Conservation (phyloP, 306 rosid species). For the Rosa persica region DNA sequence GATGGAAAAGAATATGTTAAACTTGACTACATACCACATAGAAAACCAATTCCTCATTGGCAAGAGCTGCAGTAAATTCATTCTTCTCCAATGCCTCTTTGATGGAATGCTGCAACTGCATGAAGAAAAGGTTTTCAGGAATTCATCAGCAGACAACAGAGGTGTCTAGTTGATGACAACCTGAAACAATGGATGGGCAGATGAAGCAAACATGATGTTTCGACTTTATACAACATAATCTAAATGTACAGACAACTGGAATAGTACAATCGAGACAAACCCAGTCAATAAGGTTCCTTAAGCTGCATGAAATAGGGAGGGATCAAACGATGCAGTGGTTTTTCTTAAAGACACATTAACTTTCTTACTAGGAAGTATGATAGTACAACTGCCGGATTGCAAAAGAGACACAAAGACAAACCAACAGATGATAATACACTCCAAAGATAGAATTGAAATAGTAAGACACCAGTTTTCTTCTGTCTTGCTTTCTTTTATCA, state of each 20-base stretch:
- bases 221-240: neutral
- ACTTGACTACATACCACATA: slow-evolving; percentile 53
- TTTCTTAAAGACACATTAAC: neutral
- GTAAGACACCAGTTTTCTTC: neutral
- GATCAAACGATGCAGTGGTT: neutral
- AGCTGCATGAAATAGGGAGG: neutral
- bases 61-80: slow-evolving; percentile 58
- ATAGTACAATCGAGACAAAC: neutral
- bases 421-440: neutral
- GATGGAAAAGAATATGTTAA: neutral
- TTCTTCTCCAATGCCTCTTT: slow-evolving; percentile 63
- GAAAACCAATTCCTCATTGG: slow-evolving; percentile 67
- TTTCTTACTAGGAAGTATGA: neutral
- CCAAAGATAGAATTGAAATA: neutral
- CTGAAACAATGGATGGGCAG: neutral
- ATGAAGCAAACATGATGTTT: neutral
- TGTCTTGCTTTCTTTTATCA: neutral
- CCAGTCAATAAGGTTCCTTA: neutral
- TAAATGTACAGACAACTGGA: neutral
- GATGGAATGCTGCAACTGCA: slow-evolving; percentile 75
- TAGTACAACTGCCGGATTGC: neutral
- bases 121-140: slow-evolving; percentile 10
- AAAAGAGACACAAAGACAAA: neutral
- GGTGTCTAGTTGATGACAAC: neutral
- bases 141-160: neutral